Evolutionary conservation across 73 alveolate genomes (phyloP).

Genomic region (Tetrahymena malaccensis): DNA sequence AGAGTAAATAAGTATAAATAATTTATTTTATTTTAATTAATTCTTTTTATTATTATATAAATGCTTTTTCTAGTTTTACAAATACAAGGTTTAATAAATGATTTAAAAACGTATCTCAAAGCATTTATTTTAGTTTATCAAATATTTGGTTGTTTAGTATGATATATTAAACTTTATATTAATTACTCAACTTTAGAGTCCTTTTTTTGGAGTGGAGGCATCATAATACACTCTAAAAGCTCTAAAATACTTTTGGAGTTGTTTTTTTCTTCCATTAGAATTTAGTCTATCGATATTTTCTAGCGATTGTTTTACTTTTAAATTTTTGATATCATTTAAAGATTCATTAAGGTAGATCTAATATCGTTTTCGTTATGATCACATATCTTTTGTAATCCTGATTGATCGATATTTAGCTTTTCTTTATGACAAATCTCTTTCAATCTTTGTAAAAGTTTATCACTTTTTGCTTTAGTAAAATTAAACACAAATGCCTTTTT

Average conservation of each 20-base stretch:
- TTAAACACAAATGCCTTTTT: slow-evolving; percentile 66
- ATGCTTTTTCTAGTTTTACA: too few relatives aligned
- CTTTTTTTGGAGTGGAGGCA: neutral
- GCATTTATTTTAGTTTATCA: too few relatives aligned
- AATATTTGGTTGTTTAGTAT: too few relatives aligned
- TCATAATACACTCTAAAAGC: neutral
- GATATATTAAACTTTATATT: too few relatives aligned
- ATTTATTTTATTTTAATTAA: too few relatives aligned
- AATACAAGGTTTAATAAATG: too few relatives aligned
- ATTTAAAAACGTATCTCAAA: too few relatives aligned
- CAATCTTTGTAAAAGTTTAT: slow-evolving; percentile 49
- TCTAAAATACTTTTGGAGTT: neutral
- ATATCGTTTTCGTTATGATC: slow-evolving; percentile 62
- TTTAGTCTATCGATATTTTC: neutral
- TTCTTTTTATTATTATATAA: too few relatives aligned
- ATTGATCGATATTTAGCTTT: slow-evolving; percentile 57
- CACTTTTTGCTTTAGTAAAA: slow-evolving; percentile 52
- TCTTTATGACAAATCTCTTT: slow-evolving; percentile 54
- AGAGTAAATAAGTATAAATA: neutral
- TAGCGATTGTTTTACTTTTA: neutral
- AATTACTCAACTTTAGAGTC: neutral
- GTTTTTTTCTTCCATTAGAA: neutral
- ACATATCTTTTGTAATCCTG: slow-evolving; percentile 44
- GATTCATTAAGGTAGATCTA: slow-evolving; percentile 16
- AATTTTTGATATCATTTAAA: neutral